Evolutionary conservation across 169 alveolate genomes (phyloP).

Genomic region (Theileria parva): DNA sequence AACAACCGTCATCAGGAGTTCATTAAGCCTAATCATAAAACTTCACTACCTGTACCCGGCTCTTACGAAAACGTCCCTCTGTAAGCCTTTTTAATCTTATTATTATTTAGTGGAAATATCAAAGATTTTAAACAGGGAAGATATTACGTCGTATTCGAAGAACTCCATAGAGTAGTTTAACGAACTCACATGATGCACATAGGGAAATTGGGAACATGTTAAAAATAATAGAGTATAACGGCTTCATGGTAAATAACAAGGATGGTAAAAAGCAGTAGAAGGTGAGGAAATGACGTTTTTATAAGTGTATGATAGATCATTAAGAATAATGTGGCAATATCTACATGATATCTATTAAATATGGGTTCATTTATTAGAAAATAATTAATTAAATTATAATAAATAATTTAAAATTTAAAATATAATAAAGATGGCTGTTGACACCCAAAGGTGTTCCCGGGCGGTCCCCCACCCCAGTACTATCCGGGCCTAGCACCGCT

Average conservation of each 20-base stretch:
- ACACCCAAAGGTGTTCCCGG: slow-evolving; percentile 78
- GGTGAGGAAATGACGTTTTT: not conserved
- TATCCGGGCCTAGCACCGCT: slow-evolving; percentile 90
- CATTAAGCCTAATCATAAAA: slow-evolving; percentile 4
- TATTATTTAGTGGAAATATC: not conserved
- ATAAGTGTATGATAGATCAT: not conserved
- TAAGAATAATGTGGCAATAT: not conserved
- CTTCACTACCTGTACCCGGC: slow-evolving; percentile 16
- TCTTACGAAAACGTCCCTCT: slow-evolving; percentile 8
- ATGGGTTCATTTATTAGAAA: not conserved
- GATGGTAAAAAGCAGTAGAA: not conserved
- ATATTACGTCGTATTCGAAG: not conserved
- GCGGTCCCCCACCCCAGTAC: slow-evolving; percentile 89
- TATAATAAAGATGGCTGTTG: slow-evolving; percentile 54
- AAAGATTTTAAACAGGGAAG: slow-evolving; percentile 10
- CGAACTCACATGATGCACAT: not conserved
- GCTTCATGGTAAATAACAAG: not conserved
- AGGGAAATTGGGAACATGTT: slow-evolving; percentile 14
- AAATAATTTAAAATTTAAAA: not conserved
- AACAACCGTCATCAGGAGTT: slow-evolving; percentile 4
- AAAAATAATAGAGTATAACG: slow-evolving; percentile 12
- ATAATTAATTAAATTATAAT: not conserved
- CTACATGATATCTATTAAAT: not conserved
- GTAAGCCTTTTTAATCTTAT: not conserved
- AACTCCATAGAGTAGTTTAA: not conserved